Conservation (phyloP, 2,329 filamentous ascomycete genomes). For the Chaetomiaceae sp. region DNA sequence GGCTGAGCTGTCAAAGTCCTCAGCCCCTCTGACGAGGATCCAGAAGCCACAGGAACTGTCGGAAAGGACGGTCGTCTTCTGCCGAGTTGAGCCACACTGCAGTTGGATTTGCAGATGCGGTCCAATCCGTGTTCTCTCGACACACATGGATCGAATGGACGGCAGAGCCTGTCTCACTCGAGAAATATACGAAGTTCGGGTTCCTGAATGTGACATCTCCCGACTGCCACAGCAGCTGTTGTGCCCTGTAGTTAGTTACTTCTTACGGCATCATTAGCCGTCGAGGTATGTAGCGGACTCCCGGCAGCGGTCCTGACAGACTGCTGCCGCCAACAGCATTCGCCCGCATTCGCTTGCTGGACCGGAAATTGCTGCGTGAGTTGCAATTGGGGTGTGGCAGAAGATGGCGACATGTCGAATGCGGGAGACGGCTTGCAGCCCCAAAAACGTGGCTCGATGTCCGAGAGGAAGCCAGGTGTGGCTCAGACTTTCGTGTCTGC, state of each 20-base stretch:
- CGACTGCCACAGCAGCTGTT: not conserved
- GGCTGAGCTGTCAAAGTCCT: constrained; percentile 10
- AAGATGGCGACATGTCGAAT: too few species aligned
- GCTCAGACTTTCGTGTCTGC: not conserved
- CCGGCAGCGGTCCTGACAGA: constrained; percentile 12
- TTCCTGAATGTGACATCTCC: not conserved
- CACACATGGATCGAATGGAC: not conserved
- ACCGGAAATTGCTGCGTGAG: not conserved
- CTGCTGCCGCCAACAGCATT: not conserved
- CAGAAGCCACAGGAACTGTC: constrained; percentile 4
- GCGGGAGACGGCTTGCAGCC: not conserved
- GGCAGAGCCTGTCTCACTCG: constrained; percentile 5
- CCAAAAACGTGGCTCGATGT: not conserved
- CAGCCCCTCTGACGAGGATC: constrained; percentile 1
- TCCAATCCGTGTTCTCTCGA: constrained; percentile 3
- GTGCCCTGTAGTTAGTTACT: not conserved
- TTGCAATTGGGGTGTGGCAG: too few species aligned
- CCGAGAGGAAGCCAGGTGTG: not conserved
- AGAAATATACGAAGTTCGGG: constrained; percentile 5
- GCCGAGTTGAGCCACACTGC: constrained; percentile 20
- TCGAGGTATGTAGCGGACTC: not conserved
- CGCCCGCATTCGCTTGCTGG: not conserved
- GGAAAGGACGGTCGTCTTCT: not conserved
- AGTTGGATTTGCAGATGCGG: constrained; percentile 5
- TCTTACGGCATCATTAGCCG: not conserved